Base-by-base conservation (phyloP, 768 basidiomycete species). In the Pisolithus microcarpus region DNA sequence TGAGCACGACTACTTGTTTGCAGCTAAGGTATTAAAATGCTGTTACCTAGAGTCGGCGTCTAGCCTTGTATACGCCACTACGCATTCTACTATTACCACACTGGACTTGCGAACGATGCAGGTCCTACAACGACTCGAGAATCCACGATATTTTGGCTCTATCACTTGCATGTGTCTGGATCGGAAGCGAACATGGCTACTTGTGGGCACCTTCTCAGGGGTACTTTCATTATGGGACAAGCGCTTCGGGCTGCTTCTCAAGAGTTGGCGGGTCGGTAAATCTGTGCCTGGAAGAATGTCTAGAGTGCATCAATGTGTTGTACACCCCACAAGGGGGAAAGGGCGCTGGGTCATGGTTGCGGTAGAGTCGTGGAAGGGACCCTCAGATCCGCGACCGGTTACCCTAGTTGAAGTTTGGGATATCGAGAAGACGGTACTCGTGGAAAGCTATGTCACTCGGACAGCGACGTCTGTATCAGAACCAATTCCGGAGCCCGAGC, bases 321-420 rank as follows among this genome's bases (percentile, higher is more conserved):
- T 93, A 0, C 95, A 98, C 59, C 95, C 94, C 0, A 79, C 85
- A 0, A 89, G 84, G 61, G 92, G 92, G 18, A 81, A 82, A 53
- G 92, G 92, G 0, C 83, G 85, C 44, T 97, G 92, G 91, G 74
- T 98, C 42, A 81, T 96, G 66, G 87, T 96, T 40, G 81, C 92
- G 0, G 68, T 86, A 15, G 87, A 87, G 60, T 72, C 80, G 0
- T 75, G 71, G 57, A 65, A 68, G 40, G 60, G 59, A 9, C 68
- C 50, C 43, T 48, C 60, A 4, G 76, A 79, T 50, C 69, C 67
- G 7, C 58, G 74, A 2, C 73, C 75, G 9, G 74, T 75, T 13
- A 60, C 62, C 43, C 64, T 92, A 40, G 73, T 91, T 6, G 91
- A 96, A 62, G 87, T 93, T 1, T 96, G 92, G 90, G 92, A 98